Conservation (phyloP, 352 stramenopile species). For the Globisporangium cylindrosporum region DNA sequence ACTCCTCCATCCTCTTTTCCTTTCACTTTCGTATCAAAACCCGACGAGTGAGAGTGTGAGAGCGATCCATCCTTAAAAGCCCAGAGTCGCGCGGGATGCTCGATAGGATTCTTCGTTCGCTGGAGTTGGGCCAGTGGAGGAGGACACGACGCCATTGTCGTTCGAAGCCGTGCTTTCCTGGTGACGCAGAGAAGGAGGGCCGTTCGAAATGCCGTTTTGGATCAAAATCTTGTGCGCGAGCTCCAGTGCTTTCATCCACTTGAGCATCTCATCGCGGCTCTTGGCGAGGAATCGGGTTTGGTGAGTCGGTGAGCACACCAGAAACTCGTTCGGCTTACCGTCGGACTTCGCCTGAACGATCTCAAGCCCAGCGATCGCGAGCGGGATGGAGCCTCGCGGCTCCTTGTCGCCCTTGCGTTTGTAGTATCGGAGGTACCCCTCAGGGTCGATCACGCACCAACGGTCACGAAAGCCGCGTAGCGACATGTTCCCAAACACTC, state of each 20-base stretch:
- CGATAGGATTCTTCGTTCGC: slow-evolving; percentile 30
- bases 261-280: slow-evolving; percentile 64
- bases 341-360: slow-evolving; percentile 70
- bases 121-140: not conserved
- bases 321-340: slow-evolving; percentile 71
- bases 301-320: slow-evolving; percentile 69
- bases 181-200: slow-evolving; percentile 20
- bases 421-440: slow-evolving; percentile 71
- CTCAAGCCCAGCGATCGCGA: slow-evolving; percentile 65
- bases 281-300: slow-evolving; percentile 77
- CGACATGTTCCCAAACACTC: slow-evolving; percentile 77
- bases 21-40: not conserved
- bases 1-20: not conserved
- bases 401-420: slow-evolving; percentile 79
- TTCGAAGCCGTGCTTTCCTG: slow-evolving; percentile 28
- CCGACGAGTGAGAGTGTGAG: not conserved
- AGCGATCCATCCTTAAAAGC: slow-evolving; percentile 35
- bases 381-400: slow-evolving; percentile 57
- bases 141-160: not conserved
- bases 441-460: slow-evolving; percentile 68
- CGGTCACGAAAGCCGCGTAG: slow-evolving; percentile 68
- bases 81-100: slow-evolving; percentile 57
- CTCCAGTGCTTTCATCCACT: slow-evolving; percentile 64
- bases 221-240: slow-evolving; percentile 53
- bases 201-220: slow-evolving; percentile 29